These are phyloP conservation scores for Boletus reticulatus DNA, from an alignment of 768 basidiomycete genomes.

Conservation along the genomic window DNA sequence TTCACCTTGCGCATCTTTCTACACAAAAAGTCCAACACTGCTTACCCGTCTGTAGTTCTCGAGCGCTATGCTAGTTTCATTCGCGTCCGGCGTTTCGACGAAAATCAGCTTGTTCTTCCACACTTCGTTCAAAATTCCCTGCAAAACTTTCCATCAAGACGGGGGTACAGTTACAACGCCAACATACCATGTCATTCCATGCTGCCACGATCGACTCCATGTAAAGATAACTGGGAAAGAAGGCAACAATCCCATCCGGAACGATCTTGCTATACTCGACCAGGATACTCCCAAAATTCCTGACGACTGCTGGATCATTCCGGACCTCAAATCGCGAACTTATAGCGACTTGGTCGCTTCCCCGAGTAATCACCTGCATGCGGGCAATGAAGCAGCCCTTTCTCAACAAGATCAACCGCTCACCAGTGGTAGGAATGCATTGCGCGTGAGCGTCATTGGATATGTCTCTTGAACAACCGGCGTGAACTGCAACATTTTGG, in stretches of 20 bases:
- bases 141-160: slow-evolving; percentile 6
- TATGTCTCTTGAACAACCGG: slow-evolving; percentile 97
- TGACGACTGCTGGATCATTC: slow-evolving; percentile 98
- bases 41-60: slow-evolving; percentile 93
- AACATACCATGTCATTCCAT: slow-evolving; percentile 99
- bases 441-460: slow-evolving; percentile 94
- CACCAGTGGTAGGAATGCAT: slow-evolving; percentile 94
- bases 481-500: slow-evolving; percentile 98
- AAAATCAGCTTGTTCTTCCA: slow-evolving; percentile 99
- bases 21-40: neutral
- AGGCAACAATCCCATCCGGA: slow-evolving; percentile 97
- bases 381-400: neutral
- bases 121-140: slow-evolving; percentile 99
- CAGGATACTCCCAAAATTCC: slow-evolving; percentile 97
- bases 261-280: slow-evolving; percentile 98
- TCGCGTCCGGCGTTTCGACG: slow-evolving; percentile 98
- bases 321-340: slow-evolving; percentile 98
- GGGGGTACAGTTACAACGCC: neutral
- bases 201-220: slow-evolving; percentile 99
- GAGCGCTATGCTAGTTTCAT: slow-evolving; percentile 96
- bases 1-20: neutral
- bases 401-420: slow-evolving; percentile 21
- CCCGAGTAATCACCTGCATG: slow-evolving; percentile 89
- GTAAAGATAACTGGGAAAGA: slow-evolving; percentile 99
- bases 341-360: slow-evolving; percentile 97